Evolutionary conservation across 768 basidiomycete genomes (phyloP).

Genomic region (Tephrocybe rancida): DNA sequence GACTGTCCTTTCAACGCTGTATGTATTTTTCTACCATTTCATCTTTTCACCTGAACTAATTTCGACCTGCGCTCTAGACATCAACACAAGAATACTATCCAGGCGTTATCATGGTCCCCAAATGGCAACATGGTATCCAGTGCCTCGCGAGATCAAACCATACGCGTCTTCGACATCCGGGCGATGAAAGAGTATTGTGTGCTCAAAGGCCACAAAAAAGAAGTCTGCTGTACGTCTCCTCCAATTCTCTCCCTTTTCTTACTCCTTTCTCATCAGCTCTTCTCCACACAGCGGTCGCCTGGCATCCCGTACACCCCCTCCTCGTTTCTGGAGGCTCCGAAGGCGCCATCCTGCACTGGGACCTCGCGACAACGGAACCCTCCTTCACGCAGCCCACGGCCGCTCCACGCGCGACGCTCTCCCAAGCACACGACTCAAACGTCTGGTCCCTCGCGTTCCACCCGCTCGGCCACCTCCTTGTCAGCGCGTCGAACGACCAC

Average conservation of each 20-base stretch:
- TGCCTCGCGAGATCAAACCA: conserved; percentile 92
- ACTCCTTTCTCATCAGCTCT: not conserved
- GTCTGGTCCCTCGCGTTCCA: conserved; percentile 97
- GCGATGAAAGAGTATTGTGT: conserved; percentile 95
- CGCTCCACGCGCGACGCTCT: conserved; percentile 78
- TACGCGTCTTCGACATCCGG: conserved; percentile 96
- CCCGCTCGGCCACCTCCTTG: conserved; percentile 93
- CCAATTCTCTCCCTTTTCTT: not conserved
- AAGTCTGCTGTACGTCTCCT: conserved; percentile 84
- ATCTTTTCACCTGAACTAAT: not conserved
- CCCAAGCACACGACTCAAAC: conserved; percentile 97
- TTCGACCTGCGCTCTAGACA: conserved; percentile 54
- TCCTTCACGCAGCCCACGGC: conserved; percentile 43
- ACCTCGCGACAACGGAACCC: conserved; percentile 69
- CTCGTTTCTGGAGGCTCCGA: conserved; percentile 95
- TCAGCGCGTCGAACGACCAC: conserved; percentile 95
- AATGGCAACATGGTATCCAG: conserved; percentile 94
- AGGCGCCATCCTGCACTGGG: conserved; percentile 95
- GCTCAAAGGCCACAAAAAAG: conserved; percentile 96
- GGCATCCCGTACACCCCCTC: conserved; percentile 94
- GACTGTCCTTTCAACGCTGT: conserved; percentile 90
- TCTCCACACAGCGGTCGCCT: conserved; percentile 78
- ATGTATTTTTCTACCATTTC: conserved; percentile 27
- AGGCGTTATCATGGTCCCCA: conserved; percentile 91
- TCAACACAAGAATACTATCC: conserved; percentile 96